phyloP scores from a whole-genome alignment of 164 flowering plant genomes.

The Berberis vulgaris region DNA sequence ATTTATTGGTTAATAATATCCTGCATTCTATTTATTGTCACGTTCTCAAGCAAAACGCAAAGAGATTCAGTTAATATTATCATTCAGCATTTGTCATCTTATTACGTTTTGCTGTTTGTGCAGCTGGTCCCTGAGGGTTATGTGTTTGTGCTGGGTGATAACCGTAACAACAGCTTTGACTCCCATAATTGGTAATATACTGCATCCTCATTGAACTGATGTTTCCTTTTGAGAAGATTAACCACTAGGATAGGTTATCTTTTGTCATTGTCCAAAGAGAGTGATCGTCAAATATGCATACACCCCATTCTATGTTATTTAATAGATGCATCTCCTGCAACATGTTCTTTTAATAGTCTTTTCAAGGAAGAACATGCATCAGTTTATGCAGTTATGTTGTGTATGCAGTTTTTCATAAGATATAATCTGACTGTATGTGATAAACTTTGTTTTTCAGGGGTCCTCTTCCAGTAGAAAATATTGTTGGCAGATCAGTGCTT shows the following conservation, averaged over 20 bases:
- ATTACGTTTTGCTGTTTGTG: slow-evolving; percentile 7
- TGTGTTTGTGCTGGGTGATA: slow-evolving; percentile 97
- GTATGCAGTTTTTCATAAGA: neutral
- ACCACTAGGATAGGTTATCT: neutral
- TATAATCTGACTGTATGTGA: slow-evolving; percentile 3
- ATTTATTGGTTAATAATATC: neutral
- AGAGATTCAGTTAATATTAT: too few species aligned
- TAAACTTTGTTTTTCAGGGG: slow-evolving; percentile 55
- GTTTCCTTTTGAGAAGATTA: neutral
- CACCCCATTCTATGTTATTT: too few species aligned
- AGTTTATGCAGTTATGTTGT: neutral
- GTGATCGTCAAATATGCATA: too few species aligned
- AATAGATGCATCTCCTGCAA: neutral
- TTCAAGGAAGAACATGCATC: neutral
- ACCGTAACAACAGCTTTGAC: slow-evolving; percentile 91
- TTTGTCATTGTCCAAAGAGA: neutral
- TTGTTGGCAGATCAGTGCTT: slow-evolving; percentile 80
- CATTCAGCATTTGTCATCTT: neutral
- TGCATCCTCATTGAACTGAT: neutral
- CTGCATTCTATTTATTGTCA: too few species aligned
- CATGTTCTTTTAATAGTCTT: neutral
- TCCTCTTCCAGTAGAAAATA: slow-evolving; percentile 79
- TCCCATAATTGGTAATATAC: slow-evolving; percentile 75
- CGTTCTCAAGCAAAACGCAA: too few species aligned
- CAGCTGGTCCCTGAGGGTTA: slow-evolving; percentile 93